Evolutionary conservation across 2,329 filamentous ascomycete genomes (phyloP).

Genomic region (Plenodomus tracheiphilus): DNA sequence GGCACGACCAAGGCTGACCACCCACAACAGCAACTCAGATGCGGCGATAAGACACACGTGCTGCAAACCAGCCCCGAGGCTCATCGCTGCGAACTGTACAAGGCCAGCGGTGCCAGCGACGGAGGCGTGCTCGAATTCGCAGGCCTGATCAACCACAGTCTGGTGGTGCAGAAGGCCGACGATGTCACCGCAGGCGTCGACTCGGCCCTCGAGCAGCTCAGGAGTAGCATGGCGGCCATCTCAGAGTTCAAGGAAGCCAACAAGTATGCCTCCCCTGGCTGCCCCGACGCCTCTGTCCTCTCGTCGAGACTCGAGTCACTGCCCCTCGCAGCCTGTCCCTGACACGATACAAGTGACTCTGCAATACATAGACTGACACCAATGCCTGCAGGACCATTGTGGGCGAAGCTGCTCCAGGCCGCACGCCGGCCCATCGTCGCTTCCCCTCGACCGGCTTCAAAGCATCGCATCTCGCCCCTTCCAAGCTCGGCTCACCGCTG

Average conservation of each 20-base stretch:
- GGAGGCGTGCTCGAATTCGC: constrained; percentile 54
- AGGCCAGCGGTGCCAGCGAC: constrained; percentile 42
- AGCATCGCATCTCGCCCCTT: constrained; percentile 40
- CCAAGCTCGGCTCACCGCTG: constrained; percentile 45
- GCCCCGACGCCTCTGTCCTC: constrained; percentile 20
- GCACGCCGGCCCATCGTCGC: constrained; percentile 41
- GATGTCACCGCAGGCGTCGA: constrained; percentile 61
- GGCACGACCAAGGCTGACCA: constrained; percentile 34
- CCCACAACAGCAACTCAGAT: constrained; percentile 55
- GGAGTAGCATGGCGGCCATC: constrained; percentile 62
- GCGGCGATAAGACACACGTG: constrained; percentile 59
- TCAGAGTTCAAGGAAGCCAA: constrained; percentile 65
- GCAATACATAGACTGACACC: constrained; percentile 34
- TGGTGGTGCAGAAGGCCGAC: constrained; percentile 58
- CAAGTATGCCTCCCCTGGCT: constrained; percentile 49
- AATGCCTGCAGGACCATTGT: constrained; percentile 41
- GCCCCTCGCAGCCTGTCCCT: not conserved
- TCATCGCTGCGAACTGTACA: constrained; percentile 63
- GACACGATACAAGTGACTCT: constrained; percentile 6
- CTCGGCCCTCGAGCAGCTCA: constrained; percentile 61
- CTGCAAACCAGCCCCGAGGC: constrained; percentile 58
- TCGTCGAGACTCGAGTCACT: constrained; percentile 17
- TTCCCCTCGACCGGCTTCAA: constrained; percentile 43
- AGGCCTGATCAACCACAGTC: constrained; percentile 60
- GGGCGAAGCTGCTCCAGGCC: constrained; percentile 36